Evolutionary conservation across 1,139 yeast species (phyloP).

Genomic region (Yamadazyma buinensis): DNA sequence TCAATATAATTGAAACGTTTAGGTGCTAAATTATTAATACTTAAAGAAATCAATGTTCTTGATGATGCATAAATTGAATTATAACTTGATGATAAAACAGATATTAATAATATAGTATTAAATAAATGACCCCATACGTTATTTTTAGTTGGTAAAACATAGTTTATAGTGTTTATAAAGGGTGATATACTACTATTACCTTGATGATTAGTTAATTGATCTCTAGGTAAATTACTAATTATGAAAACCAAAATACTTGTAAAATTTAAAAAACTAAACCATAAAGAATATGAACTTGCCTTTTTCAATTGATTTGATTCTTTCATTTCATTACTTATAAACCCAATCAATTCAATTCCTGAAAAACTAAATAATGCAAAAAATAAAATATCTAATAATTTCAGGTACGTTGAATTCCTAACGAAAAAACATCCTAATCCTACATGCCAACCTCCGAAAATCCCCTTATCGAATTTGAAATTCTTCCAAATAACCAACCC

Average conservation of each 20-base stretch:
- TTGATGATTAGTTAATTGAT: no score
- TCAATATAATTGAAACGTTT: constrained; percentile 3
- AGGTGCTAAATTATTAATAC: constrained; percentile 5
- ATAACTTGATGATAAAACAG: constrained; percentile 4
- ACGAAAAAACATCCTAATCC: no score
- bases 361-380: constrained; percentile 4
- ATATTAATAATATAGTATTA: constrained; percentile 2
- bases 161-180: no score
- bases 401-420: no score
- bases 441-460: no score
- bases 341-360: constrained; percentile 5
- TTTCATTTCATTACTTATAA: constrained; percentile 1
- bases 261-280: background rate
- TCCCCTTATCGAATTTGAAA: no score
- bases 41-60: constrained; percentile 4
- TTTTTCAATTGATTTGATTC: constrained; percentile 1
- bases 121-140: background rate
- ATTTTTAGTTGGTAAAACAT: no score
- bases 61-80: constrained; percentile 5
- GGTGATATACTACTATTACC: constrained; percentile 1
- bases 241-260: background rate
- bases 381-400: background rate
- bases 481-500: no score
- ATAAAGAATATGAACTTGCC: background rate
- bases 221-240: constrained; percentile 2